Evolutionary conservation across 1,284 basidiomycete species (phyloP).

Genomic region (Tylopilus sp.): DNA sequence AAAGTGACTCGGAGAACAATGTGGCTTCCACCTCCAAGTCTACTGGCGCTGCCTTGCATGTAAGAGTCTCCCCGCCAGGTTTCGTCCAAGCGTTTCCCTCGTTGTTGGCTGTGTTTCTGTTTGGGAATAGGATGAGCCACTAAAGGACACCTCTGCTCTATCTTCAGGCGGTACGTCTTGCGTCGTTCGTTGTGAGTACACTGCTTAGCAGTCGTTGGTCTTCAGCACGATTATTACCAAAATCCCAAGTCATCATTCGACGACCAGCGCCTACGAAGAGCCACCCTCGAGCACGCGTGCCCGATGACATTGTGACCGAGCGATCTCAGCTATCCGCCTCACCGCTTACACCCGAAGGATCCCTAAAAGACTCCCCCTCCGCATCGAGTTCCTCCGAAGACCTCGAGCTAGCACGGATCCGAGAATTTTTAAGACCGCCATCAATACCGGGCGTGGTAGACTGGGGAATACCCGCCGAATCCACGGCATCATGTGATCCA

Average conservation of each 20-base stretch:
- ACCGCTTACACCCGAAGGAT: conserved; percentile 14
- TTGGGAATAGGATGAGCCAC: conserved; percentile 62
- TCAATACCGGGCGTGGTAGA: conserved; percentile 59
- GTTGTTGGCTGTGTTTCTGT: conserved; percentile 58
- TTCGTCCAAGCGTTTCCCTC: conserved; percentile 57
- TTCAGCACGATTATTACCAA: conserved; percentile 38
- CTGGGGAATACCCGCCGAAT: conserved; percentile 76
- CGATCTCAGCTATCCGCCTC: conserved; percentile 1
- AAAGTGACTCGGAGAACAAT: conserved; percentile 53
- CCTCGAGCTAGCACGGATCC: conserved; percentile 43
- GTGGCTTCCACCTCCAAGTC: conserved; percentile 29
- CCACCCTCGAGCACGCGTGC: conserved; percentile 46
- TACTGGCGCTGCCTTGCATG: conserved; percentile 36
- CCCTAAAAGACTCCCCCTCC: conserved; percentile 9
- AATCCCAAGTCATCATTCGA: conserved; percentile 60
- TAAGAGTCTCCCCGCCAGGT: conserved; percentile 54
- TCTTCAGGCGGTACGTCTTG: conserved; percentile 45
- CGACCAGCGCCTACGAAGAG: conserved; percentile 46
- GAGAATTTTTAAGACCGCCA: conserved; percentile 56
- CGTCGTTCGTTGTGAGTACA: neutral
- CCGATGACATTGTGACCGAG: conserved; percentile 37
- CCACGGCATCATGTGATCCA: conserved; percentile 54
- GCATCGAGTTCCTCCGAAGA: conserved; percentile 21
- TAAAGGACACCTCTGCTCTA: conserved; percentile 39
- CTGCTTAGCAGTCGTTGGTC: neutral